These are phyloP conservation scores for Daldinia concentrica DNA, from an alignment of 495 filamentous ascomycete species.

Conservation along the genomic window DNA sequence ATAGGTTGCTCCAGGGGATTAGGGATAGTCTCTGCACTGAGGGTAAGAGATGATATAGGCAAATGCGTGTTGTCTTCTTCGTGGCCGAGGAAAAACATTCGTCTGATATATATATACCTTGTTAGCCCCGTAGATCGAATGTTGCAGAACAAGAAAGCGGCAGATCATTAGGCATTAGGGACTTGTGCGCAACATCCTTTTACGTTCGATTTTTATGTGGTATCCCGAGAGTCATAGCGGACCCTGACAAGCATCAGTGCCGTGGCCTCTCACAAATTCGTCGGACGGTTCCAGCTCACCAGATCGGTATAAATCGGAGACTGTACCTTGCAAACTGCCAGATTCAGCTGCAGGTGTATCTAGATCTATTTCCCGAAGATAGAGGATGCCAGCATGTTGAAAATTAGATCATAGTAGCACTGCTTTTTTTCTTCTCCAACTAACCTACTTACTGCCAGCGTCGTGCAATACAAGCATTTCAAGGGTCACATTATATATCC, in stretches of 20 bases:
- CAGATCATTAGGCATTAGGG: neutral
- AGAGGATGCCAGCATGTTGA: conserved; percentile 1
- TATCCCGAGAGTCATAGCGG: conserved; percentile 19
- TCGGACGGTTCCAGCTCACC: conserved; percentile 13
- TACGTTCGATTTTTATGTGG: neutral
- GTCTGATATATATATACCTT: neutral
- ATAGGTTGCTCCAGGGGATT: conserved; percentile 7
- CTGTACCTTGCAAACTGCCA: conserved; percentile 23
- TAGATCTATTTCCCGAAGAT: conserved; percentile 21
- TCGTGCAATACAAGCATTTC: conserved; percentile 4
- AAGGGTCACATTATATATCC: conserved; percentile 7
- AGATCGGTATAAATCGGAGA: conserved; percentile 16
- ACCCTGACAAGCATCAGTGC: neutral
- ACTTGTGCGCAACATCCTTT: neutral
- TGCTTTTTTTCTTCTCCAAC: neutral
- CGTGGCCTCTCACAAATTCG: conserved; percentile 20
- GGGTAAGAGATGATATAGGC: conserved; percentile 2
- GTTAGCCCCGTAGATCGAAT: neutral
- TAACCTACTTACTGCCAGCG: neutral
- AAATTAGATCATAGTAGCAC: conserved; percentile 10
- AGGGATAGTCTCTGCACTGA: conserved; percentile 3
- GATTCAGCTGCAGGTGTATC: conserved; percentile 30
- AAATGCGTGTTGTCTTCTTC: neutral
- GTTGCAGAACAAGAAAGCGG: neutral
- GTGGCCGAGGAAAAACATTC: neutral